These are phyloP conservation scores for Hevea brasiliensis DNA, from an alignment of 345 rosid species.

Conservation along the genomic window DNA sequence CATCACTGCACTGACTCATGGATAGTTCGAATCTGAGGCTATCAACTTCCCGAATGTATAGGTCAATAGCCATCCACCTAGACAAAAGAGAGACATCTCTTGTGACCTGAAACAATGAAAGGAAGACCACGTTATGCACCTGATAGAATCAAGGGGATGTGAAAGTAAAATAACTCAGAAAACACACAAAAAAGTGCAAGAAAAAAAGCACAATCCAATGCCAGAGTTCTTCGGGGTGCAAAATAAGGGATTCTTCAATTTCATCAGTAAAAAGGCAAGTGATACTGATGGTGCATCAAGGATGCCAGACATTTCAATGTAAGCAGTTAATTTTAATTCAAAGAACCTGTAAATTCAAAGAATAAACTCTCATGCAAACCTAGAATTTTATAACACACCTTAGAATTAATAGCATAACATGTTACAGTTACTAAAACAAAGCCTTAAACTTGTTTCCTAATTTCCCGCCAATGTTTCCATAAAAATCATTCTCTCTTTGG, in stretches of 20 bases:
- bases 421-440: not conserved
- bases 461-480: not conserved
- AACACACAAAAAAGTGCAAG: not conserved
- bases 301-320: not conserved
- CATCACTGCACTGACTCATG: conserved; percentile 68
- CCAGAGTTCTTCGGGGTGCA: not conserved
- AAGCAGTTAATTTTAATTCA: too few species aligned
- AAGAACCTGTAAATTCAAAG: not conserved
- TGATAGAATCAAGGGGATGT: conserved; percentile 5
- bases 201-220: not conserved
- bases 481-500: not conserved
- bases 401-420: not conserved
- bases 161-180: not conserved
- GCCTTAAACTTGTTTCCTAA: not conserved
- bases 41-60: conserved; percentile 84
- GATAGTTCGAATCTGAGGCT: conserved; percentile 93
- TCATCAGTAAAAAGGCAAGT: not conserved
- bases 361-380: not conserved
- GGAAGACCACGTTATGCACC: conserved; percentile 8
- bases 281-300: not conserved
- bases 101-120: conserved; percentile 65
- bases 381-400: not conserved
- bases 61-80: conserved; percentile 97
- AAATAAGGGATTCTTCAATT: conserved; percentile 8
- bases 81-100: conserved; percentile 91